Base-by-base conservation (phyloP, 1,284 basidiomycete genomes). In the Earliella scabrosa region DNA sequence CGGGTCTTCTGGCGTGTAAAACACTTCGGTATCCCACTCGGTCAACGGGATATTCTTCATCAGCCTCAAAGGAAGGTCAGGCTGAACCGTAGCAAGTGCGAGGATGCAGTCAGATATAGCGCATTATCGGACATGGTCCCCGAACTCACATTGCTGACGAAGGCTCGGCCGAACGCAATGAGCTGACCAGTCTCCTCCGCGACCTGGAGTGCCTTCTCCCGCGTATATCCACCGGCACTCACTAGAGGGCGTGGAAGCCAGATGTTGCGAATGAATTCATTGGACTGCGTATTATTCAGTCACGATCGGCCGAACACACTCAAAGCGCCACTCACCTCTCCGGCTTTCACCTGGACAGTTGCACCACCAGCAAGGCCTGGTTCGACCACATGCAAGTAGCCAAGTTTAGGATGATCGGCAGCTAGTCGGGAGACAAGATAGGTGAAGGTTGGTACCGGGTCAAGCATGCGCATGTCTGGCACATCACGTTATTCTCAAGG, bases 351-450 rank as follows among this genome's bases (percentile, higher is more conserved):
- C 5, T 11, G 3, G 8, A 13, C 36, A 11, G 52, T 57, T 1
- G 10, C 63, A 23, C 59, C 48, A 52, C 63, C 67, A 14, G 38
- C 44, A 1, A 73, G 62, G 9, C 75, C 66, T 0, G 74, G 70
- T 64, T 82, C 80, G 31, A 79, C 70, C 27, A 75, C 68, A 66
- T 85, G 83, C 21, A 88, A 61, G 63, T 86, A 89, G 0, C 82
- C 82, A 4, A 88, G 69, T n/a, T 76, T 64, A 11, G 82, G 77
- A 60, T 75, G 73, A 2, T 70, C 61, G 29, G 73, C 50, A 44
- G 67, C 70, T 14, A 83, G 63, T 9, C 71, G 63, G 1, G 63
- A 60, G 0, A 74, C 70, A 1, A 82, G 58, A 46, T 78, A 71
- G 2, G 67, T 58, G 70, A 77, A 82, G 0, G 74, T 76, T 0